Conservation (phyloP, 352 stramenopile species). For the Phytophthora pluvialis region DNA sequence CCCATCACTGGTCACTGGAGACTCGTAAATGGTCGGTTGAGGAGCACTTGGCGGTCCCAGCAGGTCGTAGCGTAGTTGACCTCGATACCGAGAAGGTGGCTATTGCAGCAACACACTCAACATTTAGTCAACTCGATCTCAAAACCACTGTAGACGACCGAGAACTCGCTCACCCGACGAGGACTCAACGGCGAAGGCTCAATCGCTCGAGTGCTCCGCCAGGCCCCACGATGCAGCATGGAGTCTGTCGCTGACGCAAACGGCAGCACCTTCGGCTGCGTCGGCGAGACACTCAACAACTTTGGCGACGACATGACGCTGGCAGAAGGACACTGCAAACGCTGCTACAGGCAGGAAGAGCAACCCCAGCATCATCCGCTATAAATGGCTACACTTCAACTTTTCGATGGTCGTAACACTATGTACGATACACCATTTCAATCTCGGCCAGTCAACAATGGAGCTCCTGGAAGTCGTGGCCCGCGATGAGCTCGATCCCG, state of each 20-base stretch:
- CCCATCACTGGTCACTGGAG: neutral
- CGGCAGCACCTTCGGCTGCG: constrained; percentile 33
- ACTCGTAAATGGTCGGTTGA: neutral
- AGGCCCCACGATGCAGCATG: constrained; percentile 59
- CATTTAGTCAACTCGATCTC: neutral
- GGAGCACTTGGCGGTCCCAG: constrained; percentile 10
- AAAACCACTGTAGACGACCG: neutral
- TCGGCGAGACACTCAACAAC: constrained; percentile 4
- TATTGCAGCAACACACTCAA: constrained; percentile 15
- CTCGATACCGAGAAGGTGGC: constrained; percentile 52
- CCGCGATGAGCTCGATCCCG: constrained; percentile 25
- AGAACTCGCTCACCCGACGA: constrained; percentile 39
- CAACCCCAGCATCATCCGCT: neutral
- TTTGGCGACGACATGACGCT: constrained; percentile 14
- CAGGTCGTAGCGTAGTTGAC: constrained; percentile 40
- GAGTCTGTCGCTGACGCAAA: constrained; percentile 64
- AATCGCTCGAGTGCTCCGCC: constrained; percentile 50
- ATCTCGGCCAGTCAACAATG: constrained; percentile 26
- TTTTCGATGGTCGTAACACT: constrained; percentile 10
- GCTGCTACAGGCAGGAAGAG: neutral
- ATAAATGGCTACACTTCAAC: constrained; percentile 25
- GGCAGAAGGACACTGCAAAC: neutral
- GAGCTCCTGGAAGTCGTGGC: constrained; percentile 53
- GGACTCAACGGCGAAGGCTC: constrained; percentile 26
- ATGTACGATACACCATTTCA: constrained; percentile 1